Percentiles rank a stretch among this genome's conserved stretches.
Evolutionary conservation across 495 filamentous ascomycete genomes (phyloP).

Genomic region (Tetracladium setigerum): DNA sequence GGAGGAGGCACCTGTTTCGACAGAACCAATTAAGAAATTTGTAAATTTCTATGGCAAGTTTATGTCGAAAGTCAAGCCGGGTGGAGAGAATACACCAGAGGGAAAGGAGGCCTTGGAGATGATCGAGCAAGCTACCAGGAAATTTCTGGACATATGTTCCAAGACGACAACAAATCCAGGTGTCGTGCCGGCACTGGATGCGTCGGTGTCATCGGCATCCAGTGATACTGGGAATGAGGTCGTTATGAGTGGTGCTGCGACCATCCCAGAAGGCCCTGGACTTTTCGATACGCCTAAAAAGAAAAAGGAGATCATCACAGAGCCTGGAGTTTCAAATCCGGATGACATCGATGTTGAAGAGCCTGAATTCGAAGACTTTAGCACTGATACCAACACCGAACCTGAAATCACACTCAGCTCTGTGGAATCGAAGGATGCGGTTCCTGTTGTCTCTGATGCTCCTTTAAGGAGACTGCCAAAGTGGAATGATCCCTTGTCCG

Average conservation of each 20-base stretch:
- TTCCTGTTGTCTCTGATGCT: background rate
- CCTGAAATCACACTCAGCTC: background rate
- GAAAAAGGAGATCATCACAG: constrained; percentile 5
- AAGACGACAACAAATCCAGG: background rate
- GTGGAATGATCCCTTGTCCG: background rate
- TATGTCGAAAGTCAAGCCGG: constrained; percentile 25
- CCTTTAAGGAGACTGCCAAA: background rate
- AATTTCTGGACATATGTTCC: constrained; percentile 27
- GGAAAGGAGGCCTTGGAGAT: constrained; percentile 32
- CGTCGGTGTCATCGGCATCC: background rate
- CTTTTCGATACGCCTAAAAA: constrained; percentile 22
- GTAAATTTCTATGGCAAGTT: constrained; percentile 28
- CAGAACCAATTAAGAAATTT: constrained; percentile 35
- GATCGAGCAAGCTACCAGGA: constrained; percentile 35
- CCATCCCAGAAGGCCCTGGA: constrained; percentile 18
- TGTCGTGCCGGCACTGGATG: background rate
- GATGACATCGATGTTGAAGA: constrained; percentile 41
- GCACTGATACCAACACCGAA: background rate
- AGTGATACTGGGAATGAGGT: constrained; percentile 15
- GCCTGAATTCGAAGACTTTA: constrained; percentile 26
- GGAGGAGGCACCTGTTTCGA: constrained; percentile 23
- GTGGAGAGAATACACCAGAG: constrained; percentile 16
- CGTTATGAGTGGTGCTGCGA: background rate
- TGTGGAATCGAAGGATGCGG: too few relatives aligned
- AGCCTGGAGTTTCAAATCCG: constrained; percentile 26